Evolutionary conservation across 257 asterid genomes (phyloP), one percentile per base, ranked within the genome.

Genomic region (Rhazya stricta): DNA sequence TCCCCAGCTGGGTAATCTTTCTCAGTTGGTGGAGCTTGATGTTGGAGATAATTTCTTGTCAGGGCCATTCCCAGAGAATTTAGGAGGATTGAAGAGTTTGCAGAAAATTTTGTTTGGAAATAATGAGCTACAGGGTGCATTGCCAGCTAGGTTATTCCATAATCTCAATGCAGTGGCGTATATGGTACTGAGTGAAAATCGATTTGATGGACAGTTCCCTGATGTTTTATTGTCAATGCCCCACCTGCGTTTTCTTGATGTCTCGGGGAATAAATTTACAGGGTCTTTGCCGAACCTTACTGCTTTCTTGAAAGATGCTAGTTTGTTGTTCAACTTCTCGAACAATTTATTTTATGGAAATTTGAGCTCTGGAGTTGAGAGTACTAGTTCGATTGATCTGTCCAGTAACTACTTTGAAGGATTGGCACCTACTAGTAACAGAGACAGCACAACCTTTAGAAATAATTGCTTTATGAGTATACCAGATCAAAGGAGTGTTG

Each of bases 391-490:
- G 0, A 39, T 91, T 42, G 96, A 91, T 84, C 72, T 91, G 36
- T 86, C 91, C 0, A 71, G 74, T 74, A 91, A 91, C 81, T 90
- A 86, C 54, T 79, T 91, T 11, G 75, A 71, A 60, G 97, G 97
- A 23, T 37, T 71, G 42, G 84, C 78, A 78, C 90, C 88, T 6
- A 74, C 45, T 63, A 36, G 10, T 51, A 45, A 41, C n/a, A 27
- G 61, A 27, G 41, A 54, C 11, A 69, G 11, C 43, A 57, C 81
- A 56, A 57, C 56, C 30, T 27, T 82, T 46, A 43, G 80, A 10
- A 61, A 78, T 43, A 92, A 92, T 71, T 90, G 96, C 84, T 79
- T 92, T 34, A 66, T 37, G 46, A 45, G 37, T 32, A 53, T 69
- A 16, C 25, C 56, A 30, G 67, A 72, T 30, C 97, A 90, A 83